Evolutionary conservation across 2,329 filamentous ascomycete genomes (phyloP).

Genomic region (Arthrobotrys sphaeroides): DNA sequence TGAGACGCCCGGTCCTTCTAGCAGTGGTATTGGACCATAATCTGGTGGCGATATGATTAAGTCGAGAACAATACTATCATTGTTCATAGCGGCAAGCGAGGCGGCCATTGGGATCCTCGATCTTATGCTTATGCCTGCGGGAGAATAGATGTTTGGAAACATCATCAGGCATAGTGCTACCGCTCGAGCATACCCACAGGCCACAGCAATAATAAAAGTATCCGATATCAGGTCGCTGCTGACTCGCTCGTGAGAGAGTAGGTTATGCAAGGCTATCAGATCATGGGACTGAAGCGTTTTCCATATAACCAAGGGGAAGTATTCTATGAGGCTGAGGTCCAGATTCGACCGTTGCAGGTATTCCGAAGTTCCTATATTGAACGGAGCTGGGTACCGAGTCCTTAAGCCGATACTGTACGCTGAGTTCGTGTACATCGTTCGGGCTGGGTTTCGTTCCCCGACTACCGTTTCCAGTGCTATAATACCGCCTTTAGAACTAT

Average conservation of each 20-base stretch:
- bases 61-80: slow-evolving; percentile 12
- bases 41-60: slow-evolving; percentile 15
- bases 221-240: slow-evolving; percentile 2
- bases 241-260: background rate
- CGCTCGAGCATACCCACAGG: slow-evolving; percentile 13
- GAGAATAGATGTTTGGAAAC: slow-evolving; percentile 5
- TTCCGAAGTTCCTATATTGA: background rate
- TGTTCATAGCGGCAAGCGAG: slow-evolving; percentile 19
- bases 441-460: too few species aligned
- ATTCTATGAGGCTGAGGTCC: slow-evolving; percentile 2
- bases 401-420: too few species aligned
- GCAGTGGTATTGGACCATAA: background rate
- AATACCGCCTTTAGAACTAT: too few species aligned
- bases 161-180: slow-evolving; percentile 11
- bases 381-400: too few species aligned
- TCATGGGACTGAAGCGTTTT: background rate
- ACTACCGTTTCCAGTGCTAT: too few species aligned
- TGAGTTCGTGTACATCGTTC: too few species aligned
- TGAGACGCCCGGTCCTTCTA: background rate
- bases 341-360: slow-evolving; percentile 3
- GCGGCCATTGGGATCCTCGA: background rate
- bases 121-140: background rate
- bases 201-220: slow-evolving; percentile 22
- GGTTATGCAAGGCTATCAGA: background rate
- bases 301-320: slow-evolving; percentile 1